phyloP scores from a whole-genome alignment of 257 asterid genomes.

The Marsdenia floribunda region DNA sequence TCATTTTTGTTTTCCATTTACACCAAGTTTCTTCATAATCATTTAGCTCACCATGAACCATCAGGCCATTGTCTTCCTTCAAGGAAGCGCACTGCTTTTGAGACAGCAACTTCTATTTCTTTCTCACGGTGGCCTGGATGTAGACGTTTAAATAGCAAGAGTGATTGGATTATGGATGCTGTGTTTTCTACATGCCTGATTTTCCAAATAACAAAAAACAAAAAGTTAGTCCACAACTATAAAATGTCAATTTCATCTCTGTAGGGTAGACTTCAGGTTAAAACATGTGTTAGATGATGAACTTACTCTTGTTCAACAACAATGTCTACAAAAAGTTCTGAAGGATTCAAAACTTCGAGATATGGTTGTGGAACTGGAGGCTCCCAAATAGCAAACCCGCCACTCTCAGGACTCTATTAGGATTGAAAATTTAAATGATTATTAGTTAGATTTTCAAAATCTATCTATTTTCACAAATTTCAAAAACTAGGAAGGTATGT shows the following conservation, averaged over 20 bases:
- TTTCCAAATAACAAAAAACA: neutral
- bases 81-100: slow-evolving; percentile 40
- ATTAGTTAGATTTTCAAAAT: neutral
- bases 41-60: slow-evolving; percentile 63
- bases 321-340: slow-evolving; percentile 71
- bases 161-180: slow-evolving; percentile 46
- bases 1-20: too few relatives aligned
- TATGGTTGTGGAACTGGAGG: slow-evolving; percentile 50
- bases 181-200: slow-evolving; percentile 64
- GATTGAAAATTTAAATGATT: too few relatives aligned
- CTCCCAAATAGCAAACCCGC: slow-evolving; percentile 37
- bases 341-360: slow-evolving; percentile 66
- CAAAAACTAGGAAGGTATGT: neutral
- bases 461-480: neutral
- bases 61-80: slow-evolving; percentile 56
- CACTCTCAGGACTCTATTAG: slow-evolving; percentile 28
- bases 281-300: neutral
- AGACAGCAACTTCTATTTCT: slow-evolving; percentile 52
- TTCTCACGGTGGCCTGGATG: slow-evolving; percentile 63
- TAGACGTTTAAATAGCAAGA: slow-evolving; percentile 45
- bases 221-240: neutral
- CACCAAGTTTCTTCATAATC: neutral
- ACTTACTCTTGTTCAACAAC: slow-evolving; percentile 76
- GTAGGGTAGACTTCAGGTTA: neutral
- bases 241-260: neutral